Conservation (phyloP, 441 rosid species). For the Erodium chrysanthum region DNA sequence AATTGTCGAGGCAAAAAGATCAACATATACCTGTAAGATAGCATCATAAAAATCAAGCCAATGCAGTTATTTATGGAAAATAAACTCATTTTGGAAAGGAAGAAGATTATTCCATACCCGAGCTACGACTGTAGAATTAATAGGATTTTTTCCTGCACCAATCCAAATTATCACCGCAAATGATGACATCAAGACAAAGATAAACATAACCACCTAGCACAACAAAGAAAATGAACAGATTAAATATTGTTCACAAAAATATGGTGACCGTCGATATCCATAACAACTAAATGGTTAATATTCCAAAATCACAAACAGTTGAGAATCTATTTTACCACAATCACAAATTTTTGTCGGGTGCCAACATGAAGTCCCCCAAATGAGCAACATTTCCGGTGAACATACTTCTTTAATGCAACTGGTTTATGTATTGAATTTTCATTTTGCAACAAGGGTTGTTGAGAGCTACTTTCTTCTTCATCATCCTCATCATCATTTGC, state of each 20-base stretch:
- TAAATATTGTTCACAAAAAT: neutral
- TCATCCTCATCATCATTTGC: constrained; percentile 44
- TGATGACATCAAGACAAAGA: constrained; percentile 41
- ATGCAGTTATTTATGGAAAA: too few species aligned
- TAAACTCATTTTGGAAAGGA: too few species aligned
- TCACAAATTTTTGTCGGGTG: constrained; percentile 47
- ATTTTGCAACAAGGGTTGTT: constrained; percentile 36
- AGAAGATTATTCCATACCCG: constrained; percentile 26
- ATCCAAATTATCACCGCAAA: constrained; percentile 46
- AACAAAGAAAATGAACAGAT: neutral
- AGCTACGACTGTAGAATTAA: constrained; percentile 36
- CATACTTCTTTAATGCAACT: constrained; percentile 26
- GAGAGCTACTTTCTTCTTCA: constrained; percentile 31
- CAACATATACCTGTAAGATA: constrained; percentile 34
- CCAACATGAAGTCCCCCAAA: constrained; percentile 39
- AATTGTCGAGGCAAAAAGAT: constrained; percentile 32
- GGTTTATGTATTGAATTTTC: constrained; percentile 28
- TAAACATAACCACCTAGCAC: constrained; percentile 35
- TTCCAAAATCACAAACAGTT: neutral
- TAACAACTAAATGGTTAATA: neutral
- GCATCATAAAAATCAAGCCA: too few species aligned
- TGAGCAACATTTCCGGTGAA: constrained; percentile 36
- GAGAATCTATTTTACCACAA: constrained; percentile 29
- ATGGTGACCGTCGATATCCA: neutral
- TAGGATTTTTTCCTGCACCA: constrained; percentile 40